Percentiles rank a stretch among this genome's conserved stretches.
Evolutionary conservation across 2,329 filamentous ascomycete genomes (phyloP).

Genomic region (Fusarium nanum): DNA sequence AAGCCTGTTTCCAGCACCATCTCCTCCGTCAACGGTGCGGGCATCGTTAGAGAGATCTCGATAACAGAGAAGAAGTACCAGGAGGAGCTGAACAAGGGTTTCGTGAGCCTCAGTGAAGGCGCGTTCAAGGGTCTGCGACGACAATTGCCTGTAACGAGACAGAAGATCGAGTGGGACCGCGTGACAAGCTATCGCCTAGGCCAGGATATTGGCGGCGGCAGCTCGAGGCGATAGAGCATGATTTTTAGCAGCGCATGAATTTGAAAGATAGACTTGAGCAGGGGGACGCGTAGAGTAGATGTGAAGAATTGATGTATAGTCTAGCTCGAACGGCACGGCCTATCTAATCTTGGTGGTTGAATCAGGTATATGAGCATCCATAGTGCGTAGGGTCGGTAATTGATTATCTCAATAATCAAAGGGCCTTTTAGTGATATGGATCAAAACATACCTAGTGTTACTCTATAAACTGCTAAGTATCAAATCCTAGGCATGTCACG

Average conservation of each 20-base stretch:
- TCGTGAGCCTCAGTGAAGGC: slow-evolving; percentile 88
- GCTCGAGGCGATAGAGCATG: slow-evolving; percentile 54
- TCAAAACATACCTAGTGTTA: background rate
- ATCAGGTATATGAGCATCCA: background rate
- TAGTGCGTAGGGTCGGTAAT: background rate
- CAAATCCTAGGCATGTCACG: background rate
- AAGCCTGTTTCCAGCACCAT: slow-evolving; percentile 76
- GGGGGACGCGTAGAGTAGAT: slow-evolving; percentile 21
- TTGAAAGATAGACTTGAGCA: slow-evolving; percentile 28
- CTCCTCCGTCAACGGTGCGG: slow-evolving; percentile 71
- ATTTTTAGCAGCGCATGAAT: slow-evolving; percentile 20
- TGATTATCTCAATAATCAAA: slow-evolving; percentile 30
- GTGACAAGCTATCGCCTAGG: slow-evolving; percentile 90
- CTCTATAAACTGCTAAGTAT: background rate
- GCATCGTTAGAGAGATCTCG: slow-evolving; percentile 82
- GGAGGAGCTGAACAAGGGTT: slow-evolving; percentile 93
- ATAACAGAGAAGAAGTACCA: slow-evolving; percentile 90
- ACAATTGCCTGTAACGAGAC: slow-evolving; percentile 94
- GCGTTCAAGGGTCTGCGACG: slow-evolving; percentile 93
- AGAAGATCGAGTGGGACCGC: slow-evolving; percentile 99
- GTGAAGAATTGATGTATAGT: background rate
- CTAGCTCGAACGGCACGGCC: background rate
- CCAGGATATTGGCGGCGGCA: slow-evolving; percentile 80
- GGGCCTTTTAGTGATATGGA: background rate
- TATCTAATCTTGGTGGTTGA: background rate